A percentile compares a stretch with the other conserved stretches of the same genome.
Conservation (phyloP, 257 asterid species). For the Nicotiana undulata region DNA sequence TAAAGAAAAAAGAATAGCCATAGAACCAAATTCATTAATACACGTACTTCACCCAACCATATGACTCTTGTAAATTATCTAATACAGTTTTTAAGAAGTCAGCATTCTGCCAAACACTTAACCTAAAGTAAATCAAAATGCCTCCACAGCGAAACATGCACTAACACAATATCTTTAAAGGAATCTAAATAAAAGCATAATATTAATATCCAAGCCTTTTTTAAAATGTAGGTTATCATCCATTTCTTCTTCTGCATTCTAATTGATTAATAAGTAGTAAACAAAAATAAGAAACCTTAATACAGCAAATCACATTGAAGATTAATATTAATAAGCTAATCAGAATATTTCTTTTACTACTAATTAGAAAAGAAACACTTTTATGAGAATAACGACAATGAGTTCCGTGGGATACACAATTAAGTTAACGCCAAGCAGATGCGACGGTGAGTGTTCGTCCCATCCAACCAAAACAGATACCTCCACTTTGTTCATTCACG, state of each 20-base stretch:
- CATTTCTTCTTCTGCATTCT: neutral
- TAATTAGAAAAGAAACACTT: neutral
- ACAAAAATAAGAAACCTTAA: neutral
- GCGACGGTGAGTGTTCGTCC: slow-evolving; percentile 81
- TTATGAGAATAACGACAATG: neutral
- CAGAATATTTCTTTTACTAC: neutral
- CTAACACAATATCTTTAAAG: slow-evolving; percentile 3
- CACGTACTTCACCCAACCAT: slow-evolving; percentile 26
- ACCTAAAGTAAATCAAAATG: neutral
- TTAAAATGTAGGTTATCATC: neutral
- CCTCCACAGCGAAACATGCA: slow-evolving; percentile 6
- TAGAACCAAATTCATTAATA: neutral
- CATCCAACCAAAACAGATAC: slow-evolving; percentile 80
- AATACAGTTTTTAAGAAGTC: slow-evolving; percentile 5
- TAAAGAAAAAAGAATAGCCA: neutral
- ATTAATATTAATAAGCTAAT: neutral
- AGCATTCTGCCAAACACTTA: neutral
- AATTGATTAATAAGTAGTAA: neutral
- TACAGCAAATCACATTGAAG: neutral
- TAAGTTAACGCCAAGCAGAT: slow-evolving; percentile 72
- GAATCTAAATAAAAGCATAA: slow-evolving; percentile 13
- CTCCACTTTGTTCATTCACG: slow-evolving; percentile 59
- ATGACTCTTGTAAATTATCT: slow-evolving; percentile 18
- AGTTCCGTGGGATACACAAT: no score
- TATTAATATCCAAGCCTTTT: neutral